These are phyloP conservation scores for Jasminum sambac DNA, from an alignment of 257 asterid genomes.

Conservation along the genomic window DNA sequence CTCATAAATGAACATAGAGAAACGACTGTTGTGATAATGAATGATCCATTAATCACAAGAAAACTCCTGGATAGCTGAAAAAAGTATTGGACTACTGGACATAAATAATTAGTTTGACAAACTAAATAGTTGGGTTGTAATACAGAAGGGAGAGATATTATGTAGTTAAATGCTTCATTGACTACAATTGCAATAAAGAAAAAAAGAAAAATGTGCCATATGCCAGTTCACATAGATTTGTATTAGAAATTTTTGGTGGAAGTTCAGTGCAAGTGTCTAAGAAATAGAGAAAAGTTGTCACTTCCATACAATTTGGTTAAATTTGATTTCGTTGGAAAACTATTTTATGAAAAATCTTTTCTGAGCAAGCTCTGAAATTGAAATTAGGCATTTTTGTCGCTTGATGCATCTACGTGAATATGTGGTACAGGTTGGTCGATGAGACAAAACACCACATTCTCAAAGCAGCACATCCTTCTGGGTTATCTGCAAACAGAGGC, in stretches of 20 bases:
- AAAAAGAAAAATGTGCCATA: not conserved
- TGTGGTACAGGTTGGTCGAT: slow-evolving; percentile 71
- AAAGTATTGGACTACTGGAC: not conserved
- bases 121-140: not conserved
- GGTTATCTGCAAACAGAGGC: slow-evolving; percentile 91
- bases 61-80: not conserved
- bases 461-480: slow-evolving; percentile 97
- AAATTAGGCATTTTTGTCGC: not conserved
- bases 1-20: not conserved
- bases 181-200: not conserved
- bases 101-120: not conserved
- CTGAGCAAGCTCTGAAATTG: not conserved
- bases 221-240: not conserved
- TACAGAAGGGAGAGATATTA: not conserved
- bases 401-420: slow-evolving; percentile 7
- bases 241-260: not conserved
- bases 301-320: no score
- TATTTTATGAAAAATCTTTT: no score
- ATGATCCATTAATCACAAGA: not conserved
- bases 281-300: no score
- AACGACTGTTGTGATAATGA: not conserved
- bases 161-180: not conserved
- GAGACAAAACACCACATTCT: slow-evolving; percentile 79
- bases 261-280: not conserved
- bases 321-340: no score